phyloP scores from a whole-genome alignment of 371 early-diverging fungal genomes.

The Saksenaea oblongispora region DNA sequence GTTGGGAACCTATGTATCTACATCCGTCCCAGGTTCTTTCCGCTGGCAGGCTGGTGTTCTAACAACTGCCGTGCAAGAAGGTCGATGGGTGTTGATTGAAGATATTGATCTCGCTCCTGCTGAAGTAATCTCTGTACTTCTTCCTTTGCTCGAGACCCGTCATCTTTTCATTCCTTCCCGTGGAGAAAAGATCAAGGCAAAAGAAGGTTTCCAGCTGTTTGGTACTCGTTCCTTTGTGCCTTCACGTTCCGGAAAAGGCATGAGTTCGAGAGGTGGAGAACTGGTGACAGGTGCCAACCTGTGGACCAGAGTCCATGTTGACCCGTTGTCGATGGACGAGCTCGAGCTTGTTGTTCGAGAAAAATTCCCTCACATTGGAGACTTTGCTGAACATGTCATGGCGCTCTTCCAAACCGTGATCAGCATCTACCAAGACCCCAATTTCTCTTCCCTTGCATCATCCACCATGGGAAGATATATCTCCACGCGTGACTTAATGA shows the following conservation, averaged over 20 bases:
- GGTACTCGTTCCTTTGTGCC: conserved; percentile 81
- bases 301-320: conserved; percentile 79
- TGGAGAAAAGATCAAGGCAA: conserved; percentile 92
- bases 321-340: conserved; percentile 66
- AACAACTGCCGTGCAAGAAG: conserved; percentile 92
- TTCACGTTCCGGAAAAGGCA: conserved; percentile 47
- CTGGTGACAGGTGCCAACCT: conserved; percentile 70
- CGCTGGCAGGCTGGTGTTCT: conserved; percentile 97
- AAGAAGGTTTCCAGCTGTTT: conserved; percentile 94
- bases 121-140: conserved; percentile 95
- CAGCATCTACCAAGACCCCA: conserved; percentile 58
- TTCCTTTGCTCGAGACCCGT: conserved; percentile 93
- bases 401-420: conserved; percentile 61
- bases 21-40: conserved; percentile 91
- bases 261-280: conserved; percentile 53
- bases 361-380: conserved; percentile 59
- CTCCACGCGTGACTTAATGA: conserved; percentile 79
- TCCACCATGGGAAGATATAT: conserved; percentile 62
- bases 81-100: conserved; percentile 99
- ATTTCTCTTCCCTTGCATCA: conserved; percentile 47
- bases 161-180: conserved; percentile 92
- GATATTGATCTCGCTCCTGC: conserved; percentile 98
- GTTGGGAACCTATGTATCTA: conserved; percentile 95
- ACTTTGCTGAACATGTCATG: conserved; percentile 59
- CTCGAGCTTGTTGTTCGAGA: conserved; percentile 63